phyloP scores from a whole-genome alignment of 225 moss, liverwort and hornwort species.

The Bryoerythrophyllum caledonicum region DNA sequence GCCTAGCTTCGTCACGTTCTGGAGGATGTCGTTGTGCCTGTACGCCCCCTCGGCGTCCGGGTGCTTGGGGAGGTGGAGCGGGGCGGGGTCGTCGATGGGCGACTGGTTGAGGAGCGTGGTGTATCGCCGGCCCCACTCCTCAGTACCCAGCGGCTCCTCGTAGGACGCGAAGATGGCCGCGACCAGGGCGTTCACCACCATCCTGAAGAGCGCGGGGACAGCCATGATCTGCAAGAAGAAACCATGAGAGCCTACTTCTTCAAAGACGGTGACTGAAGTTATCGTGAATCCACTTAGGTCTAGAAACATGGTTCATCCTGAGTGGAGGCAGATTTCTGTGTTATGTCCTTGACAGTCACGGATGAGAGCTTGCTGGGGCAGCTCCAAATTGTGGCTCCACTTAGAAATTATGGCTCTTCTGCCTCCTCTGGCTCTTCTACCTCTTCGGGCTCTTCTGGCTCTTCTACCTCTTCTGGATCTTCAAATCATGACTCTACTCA shows the following conservation, averaged over 20 bases:
- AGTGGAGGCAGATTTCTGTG: too few relatives aligned
- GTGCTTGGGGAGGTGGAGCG: too few relatives aligned
- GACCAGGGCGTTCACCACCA: background rate
- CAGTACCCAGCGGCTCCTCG: rapidly evolving
- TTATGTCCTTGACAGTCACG: background rate
- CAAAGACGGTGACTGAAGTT: too few relatives aligned
- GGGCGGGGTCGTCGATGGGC: background rate
- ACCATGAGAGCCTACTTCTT: too few relatives aligned
- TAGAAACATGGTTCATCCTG: too few relatives aligned
- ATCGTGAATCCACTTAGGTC: too few relatives aligned
- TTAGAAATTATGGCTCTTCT: too few relatives aligned
- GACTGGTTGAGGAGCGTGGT: background rate
- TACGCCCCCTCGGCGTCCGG: background rate
- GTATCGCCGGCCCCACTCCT: background rate
- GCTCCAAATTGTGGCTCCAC: background rate
- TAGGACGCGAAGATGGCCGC: background rate
- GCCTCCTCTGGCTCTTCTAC: too few relatives aligned
- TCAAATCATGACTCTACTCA: too few relatives aligned
- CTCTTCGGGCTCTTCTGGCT: too few relatives aligned
- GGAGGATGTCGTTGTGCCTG: background rate
- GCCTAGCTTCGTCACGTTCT: constrained; percentile 12
- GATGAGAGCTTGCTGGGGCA: background rate
- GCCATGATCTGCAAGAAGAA: constrained; percentile 3
- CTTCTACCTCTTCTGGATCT: too few relatives aligned
- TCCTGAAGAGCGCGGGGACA: constrained; percentile 1